Conservation (phyloP, 2,329 filamentous ascomycete genomes). For the Xylaria hypoxylon region DNA sequence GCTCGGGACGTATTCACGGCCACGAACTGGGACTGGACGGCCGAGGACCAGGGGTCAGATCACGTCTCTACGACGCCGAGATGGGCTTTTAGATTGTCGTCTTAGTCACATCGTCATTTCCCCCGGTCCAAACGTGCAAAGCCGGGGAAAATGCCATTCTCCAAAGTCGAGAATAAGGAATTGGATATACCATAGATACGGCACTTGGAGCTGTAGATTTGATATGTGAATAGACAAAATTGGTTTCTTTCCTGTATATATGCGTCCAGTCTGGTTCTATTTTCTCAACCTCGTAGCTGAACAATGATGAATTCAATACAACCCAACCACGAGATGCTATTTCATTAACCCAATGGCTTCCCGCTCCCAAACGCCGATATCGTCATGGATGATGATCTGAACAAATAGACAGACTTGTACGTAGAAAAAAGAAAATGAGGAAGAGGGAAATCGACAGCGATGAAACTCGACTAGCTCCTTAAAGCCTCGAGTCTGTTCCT, state of each 20-base stretch:
- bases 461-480: conserved; percentile 73
- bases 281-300: conserved; percentile 16
- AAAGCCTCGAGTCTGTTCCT: conserved; percentile 88
- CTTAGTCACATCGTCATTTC: too few species aligned
- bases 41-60: conserved; percentile 54
- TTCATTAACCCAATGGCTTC: conserved; percentile 34
- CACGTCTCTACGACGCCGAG: conserved; percentile 43
- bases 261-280: conserved; percentile 24
- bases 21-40: conserved; percentile 70
- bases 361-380: conserved; percentile 41
- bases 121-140: too few species aligned
- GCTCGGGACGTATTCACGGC: conserved; percentile 67
- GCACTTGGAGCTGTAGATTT: conserved; percentile 1
- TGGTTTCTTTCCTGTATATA: conserved; percentile 32
- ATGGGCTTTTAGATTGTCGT: conserved; percentile 40
- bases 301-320: conserved; percentile 22
- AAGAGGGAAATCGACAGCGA: not conserved
- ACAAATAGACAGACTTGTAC: conserved; percentile 20
- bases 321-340: conserved; percentile 29
- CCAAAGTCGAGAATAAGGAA: not conserved
- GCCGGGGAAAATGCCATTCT: not conserved
- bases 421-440: not conserved
- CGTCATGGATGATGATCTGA: conserved; percentile 19
- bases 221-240: conserved; percentile 6
- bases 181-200: conserved; percentile 9